A percentile compares a stretch with the other conserved stretches of the same genome.
Conservation (phyloP, 192 early-diverging fungal species). For the Backusella psychrophila region DNA sequence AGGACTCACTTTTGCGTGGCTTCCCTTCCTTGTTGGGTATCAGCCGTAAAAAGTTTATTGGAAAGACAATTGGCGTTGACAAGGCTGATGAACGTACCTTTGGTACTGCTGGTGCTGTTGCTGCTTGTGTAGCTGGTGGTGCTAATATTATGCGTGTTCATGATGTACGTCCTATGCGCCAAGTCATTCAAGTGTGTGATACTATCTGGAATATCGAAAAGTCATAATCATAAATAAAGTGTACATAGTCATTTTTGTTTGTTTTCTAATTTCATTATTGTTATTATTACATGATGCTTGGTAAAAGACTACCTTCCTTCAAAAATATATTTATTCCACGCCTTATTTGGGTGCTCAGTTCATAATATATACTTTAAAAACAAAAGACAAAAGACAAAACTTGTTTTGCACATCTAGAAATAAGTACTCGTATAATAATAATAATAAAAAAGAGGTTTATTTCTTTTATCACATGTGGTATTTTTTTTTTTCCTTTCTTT, state of each 20-base stretch:
- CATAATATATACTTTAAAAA: too few species aligned
- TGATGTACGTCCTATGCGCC: conserved; percentile 92
- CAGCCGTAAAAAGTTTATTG: conserved; percentile 92
- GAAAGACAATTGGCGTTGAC: conserved; percentile 59
- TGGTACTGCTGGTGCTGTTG: conserved; percentile 89
- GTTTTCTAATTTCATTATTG: background rate
- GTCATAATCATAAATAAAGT: conserved; percentile 3
- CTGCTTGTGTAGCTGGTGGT: conserved; percentile 78
- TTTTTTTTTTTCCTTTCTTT: background rate
- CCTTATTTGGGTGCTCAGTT: too few species aligned
- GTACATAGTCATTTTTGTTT: background rate
- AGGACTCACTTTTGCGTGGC: conserved; percentile 50
- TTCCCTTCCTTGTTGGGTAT: conserved; percentile 93
- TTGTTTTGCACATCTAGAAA: background rate
- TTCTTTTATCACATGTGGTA: background rate
- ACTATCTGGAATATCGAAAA: conserved; percentile 41
- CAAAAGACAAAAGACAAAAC: background rate
- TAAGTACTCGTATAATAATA: background rate
- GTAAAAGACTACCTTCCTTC: too few species aligned
- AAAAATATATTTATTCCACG: too few species aligned
- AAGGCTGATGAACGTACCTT: conserved; percentile 73
- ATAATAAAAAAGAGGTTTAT: background rate
- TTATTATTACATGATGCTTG: background rate
- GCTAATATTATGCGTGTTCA: conserved; percentile 89
- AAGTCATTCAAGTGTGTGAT: conserved; percentile 86